These are phyloP conservation scores for Candida mattraensis DNA, from an alignment of 805 yeast species.

Conservation along the genomic window DNA sequence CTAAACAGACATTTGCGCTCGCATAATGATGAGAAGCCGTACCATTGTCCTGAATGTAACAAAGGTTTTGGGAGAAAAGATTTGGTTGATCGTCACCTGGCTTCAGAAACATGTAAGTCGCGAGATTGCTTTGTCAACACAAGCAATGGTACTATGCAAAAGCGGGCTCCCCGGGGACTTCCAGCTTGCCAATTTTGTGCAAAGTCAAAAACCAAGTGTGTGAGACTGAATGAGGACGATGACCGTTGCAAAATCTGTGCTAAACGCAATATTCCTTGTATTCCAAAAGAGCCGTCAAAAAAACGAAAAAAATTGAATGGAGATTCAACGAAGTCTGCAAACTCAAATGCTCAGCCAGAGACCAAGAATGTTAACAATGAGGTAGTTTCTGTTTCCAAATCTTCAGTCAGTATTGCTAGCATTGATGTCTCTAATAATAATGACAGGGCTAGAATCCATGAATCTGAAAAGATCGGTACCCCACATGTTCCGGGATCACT, in stretches of 20 bases:
- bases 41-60: slow-evolving; percentile 7
- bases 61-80: slow-evolving; percentile 11
- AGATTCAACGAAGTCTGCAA: neutral
- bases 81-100: slow-evolving; percentile 8
- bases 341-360: neutral
- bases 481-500: no score
- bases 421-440: no score
- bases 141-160: slow-evolving; percentile 5
- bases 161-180: slow-evolving; percentile 4
- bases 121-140: slow-evolving; percentile 10
- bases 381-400: no score
- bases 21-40: slow-evolving; percentile 12
- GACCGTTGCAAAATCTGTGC: slow-evolving; percentile 7
- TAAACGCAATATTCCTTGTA: slow-evolving; percentile 6
- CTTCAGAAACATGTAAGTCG: slow-evolving; percentile 8
- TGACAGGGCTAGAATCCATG: no score
- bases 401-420: no score
- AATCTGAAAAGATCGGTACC: no score
- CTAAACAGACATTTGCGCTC: slow-evolving; percentile 9
- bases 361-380: no score
- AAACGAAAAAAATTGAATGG: neutral
- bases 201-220: slow-evolving; percentile 9
- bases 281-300: slow-evolving; percentile 5
- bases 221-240: slow-evolving; percentile 1
- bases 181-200: slow-evolving; percentile 10